Evolutionary conservation across 768 basidiomycete genomes (phyloP).

Genomic region (Tulasnella calospora): DNA sequence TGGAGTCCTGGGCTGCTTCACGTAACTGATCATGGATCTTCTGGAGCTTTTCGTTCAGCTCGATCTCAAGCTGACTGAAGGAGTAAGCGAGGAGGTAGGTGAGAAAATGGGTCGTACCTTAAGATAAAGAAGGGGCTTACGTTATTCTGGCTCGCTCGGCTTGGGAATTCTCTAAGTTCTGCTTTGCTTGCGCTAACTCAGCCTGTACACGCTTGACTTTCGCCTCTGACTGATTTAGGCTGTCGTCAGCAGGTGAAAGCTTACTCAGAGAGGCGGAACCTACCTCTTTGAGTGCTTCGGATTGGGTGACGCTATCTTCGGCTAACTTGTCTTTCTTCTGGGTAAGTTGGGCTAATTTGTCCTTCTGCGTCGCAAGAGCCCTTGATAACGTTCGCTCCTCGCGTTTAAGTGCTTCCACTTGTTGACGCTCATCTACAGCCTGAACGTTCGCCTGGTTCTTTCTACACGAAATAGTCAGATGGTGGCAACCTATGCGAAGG

Average conservation of each 20-base stretch:
- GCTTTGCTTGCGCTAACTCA: slow-evolving; percentile 61
- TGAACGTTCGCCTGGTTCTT: slow-evolving; percentile 74
- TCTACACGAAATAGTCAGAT: slow-evolving; percentile 40
- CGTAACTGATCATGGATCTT: slow-evolving; percentile 76
- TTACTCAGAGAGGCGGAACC: slow-evolving; percentile 25
- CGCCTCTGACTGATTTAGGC: slow-evolving; percentile 39
- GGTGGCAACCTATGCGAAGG: background rate
- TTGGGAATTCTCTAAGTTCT: slow-evolving; percentile 79
- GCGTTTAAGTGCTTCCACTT: slow-evolving; percentile 70
- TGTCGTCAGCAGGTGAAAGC: background rate
- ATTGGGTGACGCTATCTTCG: slow-evolving; percentile 51
- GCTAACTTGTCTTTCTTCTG: slow-evolving; percentile 53
- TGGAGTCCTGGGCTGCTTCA: slow-evolving; percentile 84
- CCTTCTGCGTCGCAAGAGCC: slow-evolving; percentile 57
- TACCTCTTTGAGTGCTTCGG: slow-evolving; percentile 57
- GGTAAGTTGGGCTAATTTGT: slow-evolving; percentile 62
- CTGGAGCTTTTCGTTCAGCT: slow-evolving; percentile 86
- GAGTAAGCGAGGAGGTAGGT: background rate
- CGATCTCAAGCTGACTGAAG: slow-evolving; percentile 77
- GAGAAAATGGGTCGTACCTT: background rate
- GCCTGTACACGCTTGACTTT: slow-evolving; percentile 53
- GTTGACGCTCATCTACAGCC: slow-evolving; percentile 82
- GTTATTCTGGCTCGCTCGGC: slow-evolving; percentile 74
- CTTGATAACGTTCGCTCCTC: slow-evolving; percentile 74
- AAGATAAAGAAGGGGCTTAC: slow-evolving; percentile 43